Conservation (phyloP, 495 filamentous ascomycete genomes). For the Annulohypoxylon bovei region DNA sequence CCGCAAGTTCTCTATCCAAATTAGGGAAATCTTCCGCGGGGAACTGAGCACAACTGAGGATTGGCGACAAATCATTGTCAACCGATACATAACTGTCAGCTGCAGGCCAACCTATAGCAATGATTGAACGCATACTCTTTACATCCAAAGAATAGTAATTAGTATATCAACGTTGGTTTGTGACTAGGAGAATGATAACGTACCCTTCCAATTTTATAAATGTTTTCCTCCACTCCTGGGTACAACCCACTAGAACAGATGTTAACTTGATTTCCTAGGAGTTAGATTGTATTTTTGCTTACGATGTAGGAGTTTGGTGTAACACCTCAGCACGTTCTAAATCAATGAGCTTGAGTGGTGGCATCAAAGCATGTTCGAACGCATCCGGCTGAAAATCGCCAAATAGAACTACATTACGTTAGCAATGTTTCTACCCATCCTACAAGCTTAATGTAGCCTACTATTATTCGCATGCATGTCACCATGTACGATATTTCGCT, state of each 20-base stretch:
- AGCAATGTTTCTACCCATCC: background rate
- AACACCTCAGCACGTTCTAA: background rate
- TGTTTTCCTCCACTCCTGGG: background rate
- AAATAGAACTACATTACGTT: background rate
- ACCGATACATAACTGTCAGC: too few species aligned
- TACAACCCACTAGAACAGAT: background rate
- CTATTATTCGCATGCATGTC: background rate
- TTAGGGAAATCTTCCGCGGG: too few species aligned
- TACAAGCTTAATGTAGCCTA: background rate
- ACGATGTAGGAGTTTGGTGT: background rate
- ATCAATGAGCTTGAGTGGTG: background rate
- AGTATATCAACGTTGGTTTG: background rate
- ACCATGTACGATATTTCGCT: background rate
- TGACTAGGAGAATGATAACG: background rate
- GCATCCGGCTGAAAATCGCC: background rate
- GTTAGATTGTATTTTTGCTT: background rate
- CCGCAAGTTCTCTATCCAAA: too few species aligned
- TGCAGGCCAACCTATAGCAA: too few species aligned
- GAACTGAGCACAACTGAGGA: too few species aligned
- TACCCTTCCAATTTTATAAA: background rate
- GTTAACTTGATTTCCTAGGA: background rate
- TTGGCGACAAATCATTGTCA: too few species aligned
- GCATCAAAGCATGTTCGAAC: background rate
- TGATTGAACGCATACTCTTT: background rate
- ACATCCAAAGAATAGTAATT: background rate